These are phyloP conservation scores for Ogataea ganodermae DNA, from an alignment of 805 yeast species.

Conservation along the genomic window DNA sequence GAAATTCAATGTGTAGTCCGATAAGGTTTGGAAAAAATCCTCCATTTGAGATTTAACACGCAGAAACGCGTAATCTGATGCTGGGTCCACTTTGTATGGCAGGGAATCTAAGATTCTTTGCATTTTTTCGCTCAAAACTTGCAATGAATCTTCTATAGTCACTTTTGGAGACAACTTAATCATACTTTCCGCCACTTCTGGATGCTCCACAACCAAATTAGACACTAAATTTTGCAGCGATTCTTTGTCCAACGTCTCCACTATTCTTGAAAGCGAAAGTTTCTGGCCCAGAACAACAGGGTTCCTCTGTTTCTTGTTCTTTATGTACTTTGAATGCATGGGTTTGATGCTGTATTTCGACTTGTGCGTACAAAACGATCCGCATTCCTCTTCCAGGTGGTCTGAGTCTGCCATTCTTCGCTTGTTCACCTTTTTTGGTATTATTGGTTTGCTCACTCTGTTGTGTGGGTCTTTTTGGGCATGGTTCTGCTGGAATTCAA, in stretches of 20 bases:
- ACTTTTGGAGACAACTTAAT: slow-evolving; percentile 58
- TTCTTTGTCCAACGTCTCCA: slow-evolving; percentile 66
- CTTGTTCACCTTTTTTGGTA: slow-evolving; percentile 19
- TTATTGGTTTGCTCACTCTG: slow-evolving; percentile 19
- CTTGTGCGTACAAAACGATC: neutral
- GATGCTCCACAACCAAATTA: slow-evolving; percentile 57
- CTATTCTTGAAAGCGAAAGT: slow-evolving; percentile 61
- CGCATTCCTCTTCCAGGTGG: slow-evolving; percentile 15
- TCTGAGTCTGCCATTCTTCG: slow-evolving; percentile 19
- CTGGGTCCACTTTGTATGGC: slow-evolving; percentile 75
- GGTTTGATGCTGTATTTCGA: slow-evolving; percentile 12
- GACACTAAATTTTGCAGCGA: slow-evolving; percentile 55
- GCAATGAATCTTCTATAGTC: slow-evolving; percentile 52
- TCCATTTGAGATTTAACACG: slow-evolving; percentile 67
- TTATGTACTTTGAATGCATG: slow-evolving; percentile 7
- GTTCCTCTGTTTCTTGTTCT: slow-evolving; percentile 38
- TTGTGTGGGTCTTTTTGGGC: slow-evolving; percentile 16
- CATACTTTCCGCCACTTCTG: slow-evolving; percentile 58
- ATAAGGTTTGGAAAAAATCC: slow-evolving; percentile 68
- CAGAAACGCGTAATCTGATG: slow-evolving; percentile 74
- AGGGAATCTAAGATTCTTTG: slow-evolving; percentile 48
- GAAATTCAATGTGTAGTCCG: slow-evolving; percentile 72
- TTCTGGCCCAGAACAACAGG: slow-evolving; percentile 53
- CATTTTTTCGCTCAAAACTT: slow-evolving; percentile 49
- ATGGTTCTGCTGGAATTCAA: slow-evolving; percentile 14